phyloP scores from a whole-genome alignment of 257 asterid species.

The Nicotiana noctiflora region DNA sequence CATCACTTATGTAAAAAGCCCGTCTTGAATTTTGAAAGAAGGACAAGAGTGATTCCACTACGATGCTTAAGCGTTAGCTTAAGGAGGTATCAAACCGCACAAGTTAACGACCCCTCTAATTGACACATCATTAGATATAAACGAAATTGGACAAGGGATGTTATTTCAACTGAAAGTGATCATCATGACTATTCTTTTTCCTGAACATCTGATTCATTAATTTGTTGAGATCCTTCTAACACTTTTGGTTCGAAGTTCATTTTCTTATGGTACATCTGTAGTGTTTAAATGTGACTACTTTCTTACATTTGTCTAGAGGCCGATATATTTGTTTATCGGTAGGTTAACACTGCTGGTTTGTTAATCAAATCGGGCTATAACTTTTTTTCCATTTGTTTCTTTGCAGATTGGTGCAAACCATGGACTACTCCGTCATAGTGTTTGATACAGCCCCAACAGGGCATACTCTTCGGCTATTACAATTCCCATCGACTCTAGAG shows the following conservation, averaged over 20 bases:
- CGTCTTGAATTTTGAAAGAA: not conserved
- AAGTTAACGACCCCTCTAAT: not conserved
- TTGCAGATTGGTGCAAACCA: slow-evolving; percentile 86
- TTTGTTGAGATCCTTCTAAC: not conserved
- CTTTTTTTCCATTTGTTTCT: slow-evolving; percentile 4
- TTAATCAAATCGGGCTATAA: not conserved
- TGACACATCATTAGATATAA: not conserved
- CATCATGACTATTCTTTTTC: not conserved
- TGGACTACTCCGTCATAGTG: slow-evolving; percentile 92
- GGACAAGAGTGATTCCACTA: not conserved
- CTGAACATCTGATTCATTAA: not conserved
- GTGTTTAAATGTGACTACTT: not conserved
- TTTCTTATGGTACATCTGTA: not conserved
- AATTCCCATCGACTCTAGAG: slow-evolving; percentile 95
- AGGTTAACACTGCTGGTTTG: not conserved
- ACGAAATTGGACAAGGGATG: not conserved
- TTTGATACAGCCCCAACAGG: slow-evolving; percentile 99
- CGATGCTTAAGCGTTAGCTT: not conserved
- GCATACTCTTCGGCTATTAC: slow-evolving; percentile 90
- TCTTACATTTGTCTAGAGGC: not conserved
- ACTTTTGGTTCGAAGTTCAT: not conserved
- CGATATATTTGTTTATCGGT: not conserved
- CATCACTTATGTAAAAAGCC: not conserved
- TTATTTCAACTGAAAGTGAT: not conserved
- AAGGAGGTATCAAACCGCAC: not conserved